These are phyloP conservation scores for Ophiognomonia clavigignenti-juglandacearum DNA, from an alignment of 2,329 filamentous ascomycete genomes.

Conservation along the genomic window DNA sequence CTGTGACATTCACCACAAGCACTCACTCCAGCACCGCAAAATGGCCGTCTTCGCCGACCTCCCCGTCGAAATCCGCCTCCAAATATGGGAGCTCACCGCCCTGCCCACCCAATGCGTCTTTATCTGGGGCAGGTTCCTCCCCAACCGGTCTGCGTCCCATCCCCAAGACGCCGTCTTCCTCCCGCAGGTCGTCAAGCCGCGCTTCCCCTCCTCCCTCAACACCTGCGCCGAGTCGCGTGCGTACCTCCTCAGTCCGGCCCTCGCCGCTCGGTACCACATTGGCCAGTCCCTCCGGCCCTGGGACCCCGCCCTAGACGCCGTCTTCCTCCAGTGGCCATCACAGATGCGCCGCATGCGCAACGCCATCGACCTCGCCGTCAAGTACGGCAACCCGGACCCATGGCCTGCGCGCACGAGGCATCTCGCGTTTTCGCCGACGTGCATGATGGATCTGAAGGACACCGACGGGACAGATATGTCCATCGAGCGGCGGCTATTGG, in stretches of 20 bases:
- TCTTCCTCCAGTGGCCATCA: conserved; percentile 34
- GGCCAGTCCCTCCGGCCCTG: background rate
- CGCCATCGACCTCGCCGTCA: conserved; percentile 26
- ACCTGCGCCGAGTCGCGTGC: background rate
- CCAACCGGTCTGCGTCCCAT: background rate
- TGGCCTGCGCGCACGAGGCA: background rate
- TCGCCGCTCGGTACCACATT: background rate
- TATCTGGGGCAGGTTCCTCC: background rate
- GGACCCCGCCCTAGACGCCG: conserved; percentile 19
- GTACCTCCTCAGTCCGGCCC: background rate
- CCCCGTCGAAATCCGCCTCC: background rate
- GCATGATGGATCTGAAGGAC: background rate
- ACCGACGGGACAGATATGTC: background rate
- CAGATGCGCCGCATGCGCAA: conserved; percentile 31
- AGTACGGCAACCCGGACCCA: background rate
- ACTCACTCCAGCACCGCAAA: no score
- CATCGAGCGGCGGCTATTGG: no score
- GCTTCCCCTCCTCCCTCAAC: background rate
- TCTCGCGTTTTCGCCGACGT: background rate
- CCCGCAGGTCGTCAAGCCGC: background rate
- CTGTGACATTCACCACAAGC: no score
- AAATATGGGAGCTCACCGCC: background rate
- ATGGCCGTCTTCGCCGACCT: background rate
- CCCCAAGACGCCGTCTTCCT: background rate
- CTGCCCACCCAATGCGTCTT: background rate